Base-by-base conservation (phyloP, 2,329 filamentous ascomycete species). In the Fusarium pseudoanthophilum region DNA sequence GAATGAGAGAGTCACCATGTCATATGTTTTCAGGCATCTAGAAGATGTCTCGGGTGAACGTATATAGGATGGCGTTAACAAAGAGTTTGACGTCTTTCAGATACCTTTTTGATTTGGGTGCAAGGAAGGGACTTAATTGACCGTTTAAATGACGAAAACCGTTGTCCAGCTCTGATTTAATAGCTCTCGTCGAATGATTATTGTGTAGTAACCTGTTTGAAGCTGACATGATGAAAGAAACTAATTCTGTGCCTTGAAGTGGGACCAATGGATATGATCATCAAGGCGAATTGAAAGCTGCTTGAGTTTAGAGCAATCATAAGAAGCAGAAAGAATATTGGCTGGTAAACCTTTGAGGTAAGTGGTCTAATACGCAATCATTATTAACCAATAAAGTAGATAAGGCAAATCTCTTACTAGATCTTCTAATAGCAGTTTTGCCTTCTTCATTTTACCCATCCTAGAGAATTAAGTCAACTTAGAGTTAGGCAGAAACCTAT, bases 141-240 rank as follows among this genome's bases (percentile, higher is more conserved):
- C 28, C 24, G n/a, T 10, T 14, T 10, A 26, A 24, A 18, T 42
- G 18, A 24, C 14, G 43, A 28, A 48, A 26, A 26, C n/a, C 32
- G n/a, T n/a, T 30, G 34, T 18, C 37, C 32, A 21, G 28, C 15
- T 30, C 34, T 56, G 40, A 30, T 28, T 52, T 21, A 18, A 37
- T 34, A 28, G 24, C 24, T 60, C 28, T 48, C 28, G n/a, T 15
- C 36, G 18, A 20, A 39, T 40, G 11, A 30, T 64, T 6, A 24
- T 24, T 40, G 36, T 20, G 10, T 39, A 34, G 43, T 69, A 69
- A 64, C 48, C 69, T 59, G 40, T 32, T 16, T 46, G 45, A 60
- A 60, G 40, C 64, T 59, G 53, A 30, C 32, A 34, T 45, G 26
- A 55, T 59, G 9, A 42, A 53, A 52, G 37, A 34, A 26, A 24